A percentile compares a stretch with the other conserved stretches of the same genome.
These are phyloP conservation scores for Sordariomycetes sp. DNA, from an alignment of 2,329 filamentous ascomycete genomes.

Conservation along the genomic window DNA sequence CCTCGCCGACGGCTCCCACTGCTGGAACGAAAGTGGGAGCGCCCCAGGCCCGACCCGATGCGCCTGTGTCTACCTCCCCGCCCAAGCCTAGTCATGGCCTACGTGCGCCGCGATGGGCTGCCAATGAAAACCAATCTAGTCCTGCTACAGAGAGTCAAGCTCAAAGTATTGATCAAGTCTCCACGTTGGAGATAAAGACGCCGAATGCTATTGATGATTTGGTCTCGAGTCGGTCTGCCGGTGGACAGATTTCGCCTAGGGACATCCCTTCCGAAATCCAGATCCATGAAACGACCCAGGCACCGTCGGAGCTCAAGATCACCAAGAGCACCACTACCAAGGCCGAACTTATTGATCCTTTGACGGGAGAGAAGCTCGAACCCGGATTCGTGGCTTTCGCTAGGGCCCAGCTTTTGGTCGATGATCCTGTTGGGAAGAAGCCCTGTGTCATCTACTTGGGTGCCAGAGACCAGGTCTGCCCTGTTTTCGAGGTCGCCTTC, in stretches of 20 bases:
- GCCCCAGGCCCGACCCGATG: background rate
- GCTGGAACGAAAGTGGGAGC: background rate
- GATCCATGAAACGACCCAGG: background rate
- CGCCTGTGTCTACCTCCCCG: background rate
- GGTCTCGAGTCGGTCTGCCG: background rate
- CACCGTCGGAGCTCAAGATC: background rate
- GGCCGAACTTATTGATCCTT: background rate
- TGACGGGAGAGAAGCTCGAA: background rate
- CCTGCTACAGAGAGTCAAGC: background rate
- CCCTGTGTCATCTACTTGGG: background rate
- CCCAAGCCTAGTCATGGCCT: background rate
- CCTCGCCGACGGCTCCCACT: background rate
- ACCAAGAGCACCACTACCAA: background rate
- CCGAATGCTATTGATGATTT: no score
- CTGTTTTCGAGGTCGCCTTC: background rate
- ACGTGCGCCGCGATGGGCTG: background rate
- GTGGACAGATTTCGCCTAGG: background rate
- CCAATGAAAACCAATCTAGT: background rate
- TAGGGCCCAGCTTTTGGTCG: background rate
- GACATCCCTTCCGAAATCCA: background rate
- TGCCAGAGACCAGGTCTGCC: background rate
- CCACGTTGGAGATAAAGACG: background rate
- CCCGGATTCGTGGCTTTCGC: background rate
- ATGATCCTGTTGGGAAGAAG: background rate
- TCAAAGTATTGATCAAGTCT: background rate